A percentile compares a stretch with the other conserved stretches of the same genome.
Evolutionary conservation across 257 asterid genomes (phyloP).

Genomic region (Scutellaria barbata): DNA sequence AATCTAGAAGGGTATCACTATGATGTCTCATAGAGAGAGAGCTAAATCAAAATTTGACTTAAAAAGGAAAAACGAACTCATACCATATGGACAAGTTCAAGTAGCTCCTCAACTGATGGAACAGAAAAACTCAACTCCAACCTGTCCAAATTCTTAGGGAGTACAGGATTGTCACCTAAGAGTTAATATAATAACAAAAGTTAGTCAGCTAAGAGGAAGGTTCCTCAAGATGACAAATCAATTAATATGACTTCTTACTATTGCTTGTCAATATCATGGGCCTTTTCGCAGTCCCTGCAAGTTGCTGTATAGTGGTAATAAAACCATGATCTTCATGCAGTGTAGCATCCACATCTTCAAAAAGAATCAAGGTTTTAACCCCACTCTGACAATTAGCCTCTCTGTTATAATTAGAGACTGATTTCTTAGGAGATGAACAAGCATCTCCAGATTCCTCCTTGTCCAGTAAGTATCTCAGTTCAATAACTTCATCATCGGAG

Average conservation of each 20-base stretch:
- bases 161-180: constrained; percentile 72
- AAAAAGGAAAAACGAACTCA: constrained; percentile 32
- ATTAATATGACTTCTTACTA: constrained; percentile 58
- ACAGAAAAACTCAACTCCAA: constrained; percentile 62
- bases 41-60: constrained; percentile 1
- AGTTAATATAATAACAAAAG: constrained; percentile 32
- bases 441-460: constrained; percentile 53
- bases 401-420: constrained; percentile 41
- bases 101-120: constrained; percentile 70
- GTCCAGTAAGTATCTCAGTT: constrained; percentile 48
- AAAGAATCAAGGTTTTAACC: constrained; percentile 76
- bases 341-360: constrained; percentile 93
- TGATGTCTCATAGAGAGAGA: constrained; percentile 26
- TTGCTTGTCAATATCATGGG: constrained; percentile 97
- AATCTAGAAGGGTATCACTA: constrained; percentile 59
- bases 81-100: constrained; percentile 66
- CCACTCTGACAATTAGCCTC: constrained; percentile 46
- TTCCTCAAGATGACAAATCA: constrained; percentile 24
- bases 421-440: constrained; percentile 36
- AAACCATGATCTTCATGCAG: constrained; percentile 87
- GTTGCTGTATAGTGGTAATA: constrained; percentile 80
- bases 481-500: constrained; percentile 56
- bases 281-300: constrained; percentile 86
- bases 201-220: constrained; percentile 30
- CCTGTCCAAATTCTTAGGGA: constrained; percentile 81